Conservation (phyloP, 2,329 filamentous ascomycete species). For the Pseudocercospora ulei region DNA sequence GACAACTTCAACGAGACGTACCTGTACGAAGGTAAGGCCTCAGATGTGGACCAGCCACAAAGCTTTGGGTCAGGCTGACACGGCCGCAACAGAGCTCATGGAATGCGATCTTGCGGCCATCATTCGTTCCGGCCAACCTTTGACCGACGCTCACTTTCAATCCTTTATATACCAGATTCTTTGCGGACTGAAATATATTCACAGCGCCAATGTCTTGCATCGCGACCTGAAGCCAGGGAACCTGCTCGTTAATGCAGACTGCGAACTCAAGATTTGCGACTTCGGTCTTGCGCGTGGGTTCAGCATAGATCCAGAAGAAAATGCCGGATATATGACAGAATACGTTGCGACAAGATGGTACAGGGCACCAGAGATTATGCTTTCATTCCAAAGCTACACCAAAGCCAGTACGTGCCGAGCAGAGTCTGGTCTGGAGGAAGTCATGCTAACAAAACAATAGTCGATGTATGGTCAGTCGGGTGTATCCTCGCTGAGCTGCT, state of each 20-base stretch:
- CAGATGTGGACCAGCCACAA: too few species aligned
- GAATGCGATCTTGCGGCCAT: constrained; percentile 97
- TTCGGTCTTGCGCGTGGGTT: constrained; percentile 95
- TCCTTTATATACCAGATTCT: constrained; percentile 99
- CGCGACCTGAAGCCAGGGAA: constrained; percentile 96
- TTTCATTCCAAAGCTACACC: constrained; percentile 99
- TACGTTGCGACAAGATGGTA: constrained; percentile 99
- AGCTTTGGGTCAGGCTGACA: neutral
- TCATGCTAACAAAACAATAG: constrained; percentile 41
- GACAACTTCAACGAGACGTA: constrained; percentile 99
- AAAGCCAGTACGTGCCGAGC: constrained; percentile 81
- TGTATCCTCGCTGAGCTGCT: constrained; percentile 95
- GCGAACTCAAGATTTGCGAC: constrained; percentile 98
- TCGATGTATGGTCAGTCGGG: constrained; percentile 98
- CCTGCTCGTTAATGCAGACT: constrained; percentile 94
- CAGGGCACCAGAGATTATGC: constrained; percentile 95
- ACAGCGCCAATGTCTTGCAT: constrained; percentile 95
- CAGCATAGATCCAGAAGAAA: constrained; percentile 93
- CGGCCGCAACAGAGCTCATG: constrained; percentile 69
- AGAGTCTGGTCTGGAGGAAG: neutral
- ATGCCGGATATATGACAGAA: constrained; percentile 98
- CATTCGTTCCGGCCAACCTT: constrained; percentile 88
- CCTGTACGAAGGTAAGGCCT: constrained; percentile 75
- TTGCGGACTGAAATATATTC: constrained; percentile 96
- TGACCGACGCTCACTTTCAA: constrained; percentile 98